Evolutionary conservation across 345 rosid genomes (phyloP), one percentile per base, ranked within the genome.

Genomic region (Bruguiera gymnorhiza): DNA sequence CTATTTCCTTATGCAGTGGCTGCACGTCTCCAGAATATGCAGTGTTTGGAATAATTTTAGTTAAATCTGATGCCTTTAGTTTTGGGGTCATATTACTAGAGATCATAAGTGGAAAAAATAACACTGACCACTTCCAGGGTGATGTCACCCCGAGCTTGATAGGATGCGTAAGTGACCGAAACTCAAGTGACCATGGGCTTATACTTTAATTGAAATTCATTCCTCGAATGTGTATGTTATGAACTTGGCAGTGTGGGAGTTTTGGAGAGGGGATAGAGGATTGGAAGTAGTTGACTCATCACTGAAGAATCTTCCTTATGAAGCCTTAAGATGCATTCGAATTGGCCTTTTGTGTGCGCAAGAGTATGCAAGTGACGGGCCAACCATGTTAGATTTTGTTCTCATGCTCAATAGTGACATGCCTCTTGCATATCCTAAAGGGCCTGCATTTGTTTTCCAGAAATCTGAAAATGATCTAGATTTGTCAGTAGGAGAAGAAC

Each of bases 51-150:
- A 72, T 73, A 6, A 88, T 88, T 67, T 92, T 95, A 0, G 62
- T 78, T 6, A 90, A 92, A 70, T 90, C 95, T 0, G 95, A 92
- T n/a, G 89, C 88, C 0, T 89, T 80, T 18, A 89, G 92, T 64
- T 92, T 84, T 0, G 89, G 96, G 27, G 83, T 90, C 15, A 26
- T 92, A 60, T n/a, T 90, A 3, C 55, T 90, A 58, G 98, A 90
- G 86, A 86, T 85, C 69, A 73, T 86, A 29, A 75, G 82, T 0
- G 88, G 93, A 39, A 75, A 26, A 67, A 91, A 70, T 65, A 86
- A 78, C 62, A 83, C 71, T 24, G 26, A 50, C 0, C 70, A 60
- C 29, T 69, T 50, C 61, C 75, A 73, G 0, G 86, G 83, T 3
- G 76, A 82, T 66, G 68, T 65, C 26, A 68, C 71, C 27, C 74